phyloP scores from a whole-genome alignment of 2,329 filamentous ascomycete genomes.

The Corniculantispora saksenae region DNA sequence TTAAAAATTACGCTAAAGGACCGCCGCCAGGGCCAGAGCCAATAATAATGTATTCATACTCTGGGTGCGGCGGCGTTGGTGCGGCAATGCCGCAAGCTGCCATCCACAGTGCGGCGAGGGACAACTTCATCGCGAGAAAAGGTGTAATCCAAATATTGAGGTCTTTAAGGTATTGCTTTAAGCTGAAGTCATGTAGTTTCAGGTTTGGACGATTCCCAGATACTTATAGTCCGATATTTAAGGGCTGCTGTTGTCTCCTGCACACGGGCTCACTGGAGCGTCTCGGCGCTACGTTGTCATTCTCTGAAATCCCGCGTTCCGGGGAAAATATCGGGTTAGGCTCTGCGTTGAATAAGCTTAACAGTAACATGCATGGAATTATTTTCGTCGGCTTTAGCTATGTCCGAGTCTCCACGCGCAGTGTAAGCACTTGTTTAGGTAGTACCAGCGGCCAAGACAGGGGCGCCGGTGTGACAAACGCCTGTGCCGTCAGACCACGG shows the following conservation, averaged over 20 bases:
- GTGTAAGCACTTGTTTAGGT: background rate
- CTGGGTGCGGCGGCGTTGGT: background rate
- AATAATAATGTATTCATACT: constrained; percentile 60
- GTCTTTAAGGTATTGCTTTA: background rate
- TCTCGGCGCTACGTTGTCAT: background rate
- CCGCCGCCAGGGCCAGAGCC: constrained; percentile 58
- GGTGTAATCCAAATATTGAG: background rate
- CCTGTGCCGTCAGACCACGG: too few species aligned
- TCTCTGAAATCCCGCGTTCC: background rate
- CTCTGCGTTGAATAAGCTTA: background rate
- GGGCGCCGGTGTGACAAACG: too few species aligned
- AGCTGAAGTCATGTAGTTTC: background rate
- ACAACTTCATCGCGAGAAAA: background rate
- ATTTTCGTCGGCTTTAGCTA: background rate
- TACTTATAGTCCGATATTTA: background rate
- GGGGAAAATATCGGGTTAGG: background rate
- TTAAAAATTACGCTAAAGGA: constrained; percentile 42
- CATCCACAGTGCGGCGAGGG: background rate
- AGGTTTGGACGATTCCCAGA: background rate
- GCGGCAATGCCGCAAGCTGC: background rate
- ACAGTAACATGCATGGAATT: background rate
- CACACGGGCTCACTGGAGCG: background rate
- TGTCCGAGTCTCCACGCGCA: background rate
- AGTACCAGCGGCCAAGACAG: background rate
- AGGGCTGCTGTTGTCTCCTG: background rate